A percentile compares a stretch with the other conserved stretches of the same genome.
Evolutionary conservation across 306 rosid genomes (phyloP).

Genomic region (Rosa multiflora): DNA sequence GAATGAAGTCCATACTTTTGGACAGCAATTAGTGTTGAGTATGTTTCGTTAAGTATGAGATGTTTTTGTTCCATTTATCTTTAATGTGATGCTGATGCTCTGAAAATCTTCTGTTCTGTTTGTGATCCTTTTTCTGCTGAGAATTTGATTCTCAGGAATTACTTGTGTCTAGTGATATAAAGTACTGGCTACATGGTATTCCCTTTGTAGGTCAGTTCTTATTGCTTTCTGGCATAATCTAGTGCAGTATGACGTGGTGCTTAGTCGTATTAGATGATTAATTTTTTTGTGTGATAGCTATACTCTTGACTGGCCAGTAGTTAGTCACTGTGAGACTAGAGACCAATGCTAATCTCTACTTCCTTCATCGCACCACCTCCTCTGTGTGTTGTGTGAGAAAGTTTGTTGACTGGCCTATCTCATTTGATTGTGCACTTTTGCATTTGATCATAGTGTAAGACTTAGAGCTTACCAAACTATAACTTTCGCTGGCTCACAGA

Average conservation of each 20-base stretch:
- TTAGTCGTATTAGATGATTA: not conserved
- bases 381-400: not conserved
- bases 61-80: not conserved
- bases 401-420: not conserved
- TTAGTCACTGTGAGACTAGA: slow-evolving; percentile 11
- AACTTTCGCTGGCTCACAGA: not conserved
- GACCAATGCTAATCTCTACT: not conserved
- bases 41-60: not conserved
- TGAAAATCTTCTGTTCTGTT: not conserved
- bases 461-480: not conserved
- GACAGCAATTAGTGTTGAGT: not conserved
- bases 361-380: not conserved
- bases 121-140: not conserved
- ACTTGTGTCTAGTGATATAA: not conserved
- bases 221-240: not conserved
- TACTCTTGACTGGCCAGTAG: not conserved
- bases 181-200: not conserved
- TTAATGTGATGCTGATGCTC: not conserved
- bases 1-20: slow-evolving; percentile 1
- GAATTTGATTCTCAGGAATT: not conserved
- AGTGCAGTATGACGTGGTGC: slow-evolving; percentile 6
- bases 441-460: not conserved
- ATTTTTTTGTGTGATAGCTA: not conserved
- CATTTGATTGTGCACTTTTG: not conserved
- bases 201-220: not conserved